Percentiles rank a stretch among this genome's conserved stretches.
Evolutionary conservation across 2,329 filamentous ascomycete genomes (phyloP).

Genomic region (Shiraia sp.): DNA sequence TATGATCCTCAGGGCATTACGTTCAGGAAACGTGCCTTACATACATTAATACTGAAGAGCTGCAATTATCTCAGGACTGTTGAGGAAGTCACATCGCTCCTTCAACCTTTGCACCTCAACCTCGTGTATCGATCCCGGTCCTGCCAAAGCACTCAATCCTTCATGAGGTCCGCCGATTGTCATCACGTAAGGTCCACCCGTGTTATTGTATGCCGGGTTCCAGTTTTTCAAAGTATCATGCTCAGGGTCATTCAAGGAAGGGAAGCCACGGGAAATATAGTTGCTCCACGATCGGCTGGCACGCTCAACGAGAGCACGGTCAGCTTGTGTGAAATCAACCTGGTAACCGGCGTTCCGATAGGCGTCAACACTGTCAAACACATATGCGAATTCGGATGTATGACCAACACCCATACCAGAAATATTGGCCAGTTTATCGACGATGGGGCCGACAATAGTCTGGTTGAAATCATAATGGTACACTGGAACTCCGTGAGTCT

Average conservation of each 20-base stretch:
- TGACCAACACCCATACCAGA: conserved; percentile 55
- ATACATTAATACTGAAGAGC: conserved; percentile 37
- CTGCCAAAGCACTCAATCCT: conserved; percentile 49
- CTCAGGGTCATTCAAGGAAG: conserved; percentile 20
- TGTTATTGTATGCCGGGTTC: conserved; percentile 41
- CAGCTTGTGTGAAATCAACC: conserved; percentile 40
- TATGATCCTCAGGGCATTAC: too few species aligned
- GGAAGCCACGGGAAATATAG: conserved; percentile 48
- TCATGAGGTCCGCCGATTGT: conserved; percentile 50
- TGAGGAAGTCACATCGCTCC: conserved; percentile 55
- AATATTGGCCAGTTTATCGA: conserved; percentile 38
- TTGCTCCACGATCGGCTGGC: conserved; percentile 55
- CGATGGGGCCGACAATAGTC: conserved; percentile 54
- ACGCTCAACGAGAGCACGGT: conserved; percentile 47
- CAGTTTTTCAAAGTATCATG: conserved; percentile 50
- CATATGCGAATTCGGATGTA: conserved; percentile 58
- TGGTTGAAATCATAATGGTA: conserved; percentile 60
- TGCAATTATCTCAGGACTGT: conserved; percentile 50
- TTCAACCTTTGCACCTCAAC: conserved; percentile 47
- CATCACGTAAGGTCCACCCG: conserved; percentile 24
- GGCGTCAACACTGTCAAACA: conserved; percentile 49
- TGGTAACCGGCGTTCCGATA: conserved; percentile 48
- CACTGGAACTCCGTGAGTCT: conserved; percentile 43
- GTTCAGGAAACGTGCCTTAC: not conserved
- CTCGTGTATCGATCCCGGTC: conserved; percentile 30